phyloP scores from a whole-genome alignment of 805 yeast genomes.

The Cyberlindnera maclurae region DNA sequence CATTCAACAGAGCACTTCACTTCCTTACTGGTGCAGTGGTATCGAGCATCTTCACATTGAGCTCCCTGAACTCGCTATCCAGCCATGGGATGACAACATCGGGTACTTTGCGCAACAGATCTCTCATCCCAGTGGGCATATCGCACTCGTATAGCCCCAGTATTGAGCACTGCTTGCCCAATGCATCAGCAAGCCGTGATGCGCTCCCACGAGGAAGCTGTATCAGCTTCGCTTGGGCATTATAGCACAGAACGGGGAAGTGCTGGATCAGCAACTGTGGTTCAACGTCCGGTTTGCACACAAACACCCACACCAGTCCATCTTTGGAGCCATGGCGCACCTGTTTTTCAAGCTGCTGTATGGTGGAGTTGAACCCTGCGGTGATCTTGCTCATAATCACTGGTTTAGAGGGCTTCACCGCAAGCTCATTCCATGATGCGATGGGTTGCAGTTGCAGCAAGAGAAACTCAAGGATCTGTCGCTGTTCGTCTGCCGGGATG shows the following conservation, averaged over 20 bases:
- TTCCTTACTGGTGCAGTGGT: constrained; percentile 39
- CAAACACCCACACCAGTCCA: constrained; percentile 36
- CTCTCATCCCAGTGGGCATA: constrained; percentile 20
- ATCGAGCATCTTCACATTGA: constrained; percentile 35
- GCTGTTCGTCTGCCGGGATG: constrained; percentile 31
- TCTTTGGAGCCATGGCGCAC: constrained; percentile 21
- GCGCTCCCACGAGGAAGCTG: constrained; percentile 46
- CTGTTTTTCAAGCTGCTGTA: constrained; percentile 38
- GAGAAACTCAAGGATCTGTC: constrained; percentile 32
- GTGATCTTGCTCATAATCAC: constrained; percentile 21
- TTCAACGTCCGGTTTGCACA: constrained; percentile 48
- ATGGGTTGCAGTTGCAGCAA: constrained; percentile 28
- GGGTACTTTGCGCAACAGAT: constrained; percentile 20
- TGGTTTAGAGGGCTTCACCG: constrained; percentile 12
- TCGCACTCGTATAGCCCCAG: constrained; percentile 21
- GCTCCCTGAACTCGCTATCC: constrained; percentile 27
- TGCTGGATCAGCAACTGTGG: constrained; percentile 47
- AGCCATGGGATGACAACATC: constrained; percentile 43
- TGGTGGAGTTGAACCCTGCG: constrained; percentile 52
- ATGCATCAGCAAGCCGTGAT: constrained; percentile 24
- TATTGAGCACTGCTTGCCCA: constrained; percentile 30
- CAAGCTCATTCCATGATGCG: constrained; percentile 12
- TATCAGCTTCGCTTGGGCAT: constrained; percentile 43
- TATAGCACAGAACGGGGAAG: constrained; percentile 48
- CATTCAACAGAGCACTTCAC: too few species aligned